A percentile compares a stretch with the other conserved stretches of the same genome.
These are phyloP conservation scores for Penicillium freii DNA, from an alignment of 2,329 filamentous ascomycete species.

Conservation along the genomic window DNA sequence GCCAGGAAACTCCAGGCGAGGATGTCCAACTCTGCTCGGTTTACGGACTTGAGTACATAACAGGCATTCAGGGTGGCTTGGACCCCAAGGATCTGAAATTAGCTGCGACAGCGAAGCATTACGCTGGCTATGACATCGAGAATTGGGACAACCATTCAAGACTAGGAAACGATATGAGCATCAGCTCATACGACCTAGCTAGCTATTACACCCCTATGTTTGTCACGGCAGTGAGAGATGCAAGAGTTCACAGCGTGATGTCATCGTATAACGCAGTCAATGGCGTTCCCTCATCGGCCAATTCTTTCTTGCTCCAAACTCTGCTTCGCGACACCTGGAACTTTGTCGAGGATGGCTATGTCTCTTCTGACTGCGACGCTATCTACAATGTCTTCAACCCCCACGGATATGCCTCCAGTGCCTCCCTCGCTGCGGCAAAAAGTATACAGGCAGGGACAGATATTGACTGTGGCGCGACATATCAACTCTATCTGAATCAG, in stretches of 20 bases:
- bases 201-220: constrained; percentile 69
- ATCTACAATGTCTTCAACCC: constrained; percentile 59
- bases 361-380: constrained; percentile 66
- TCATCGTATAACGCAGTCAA: constrained; percentile 65
- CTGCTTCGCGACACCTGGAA: constrained; percentile 65
- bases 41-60: constrained; percentile 55
- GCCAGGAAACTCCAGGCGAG: constrained; percentile 60
- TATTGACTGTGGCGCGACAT: constrained; percentile 53
- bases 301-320: constrained; percentile 60
- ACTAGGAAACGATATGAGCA: constrained; percentile 54
- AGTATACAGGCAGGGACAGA: constrained; percentile 54
- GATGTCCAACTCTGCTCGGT: constrained; percentile 50
- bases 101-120: constrained; percentile 59
- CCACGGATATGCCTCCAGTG: constrained; percentile 49
- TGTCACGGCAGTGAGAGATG: constrained; percentile 60
- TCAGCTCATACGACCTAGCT: constrained; percentile 60
- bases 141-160: constrained; percentile 45
- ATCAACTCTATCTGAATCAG: constrained; percentile 46
- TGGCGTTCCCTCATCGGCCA: constrained; percentile 63
- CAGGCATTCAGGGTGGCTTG: constrained; percentile 53
- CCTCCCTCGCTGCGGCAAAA: constrained; percentile 49
- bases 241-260: constrained; percentile 59
- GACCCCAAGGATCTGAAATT: constrained; percentile 42
- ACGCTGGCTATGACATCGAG: constrained; percentile 58
- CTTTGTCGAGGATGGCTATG: constrained; percentile 60